Conservation (phyloP, 768 basidiomycete species). For the Lactifluus rugatus region DNA sequence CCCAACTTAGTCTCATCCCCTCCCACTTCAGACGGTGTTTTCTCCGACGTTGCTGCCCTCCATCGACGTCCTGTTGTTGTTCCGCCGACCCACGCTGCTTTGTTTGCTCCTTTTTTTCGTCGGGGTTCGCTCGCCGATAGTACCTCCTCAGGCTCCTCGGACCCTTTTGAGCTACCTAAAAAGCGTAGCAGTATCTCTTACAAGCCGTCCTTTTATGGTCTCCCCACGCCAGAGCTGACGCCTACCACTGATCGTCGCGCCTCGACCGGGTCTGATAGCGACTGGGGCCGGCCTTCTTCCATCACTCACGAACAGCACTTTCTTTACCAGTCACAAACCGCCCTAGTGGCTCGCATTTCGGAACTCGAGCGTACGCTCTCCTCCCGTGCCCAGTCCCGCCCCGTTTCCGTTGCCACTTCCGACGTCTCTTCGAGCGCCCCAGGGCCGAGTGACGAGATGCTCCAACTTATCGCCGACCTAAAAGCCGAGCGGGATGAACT, state of each 20-base stretch:
- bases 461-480: constrained; percentile 62
- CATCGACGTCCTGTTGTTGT: constrained; percentile 29
- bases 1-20: constrained; percentile 17
- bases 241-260: constrained; percentile 45
- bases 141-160: constrained; percentile 24
- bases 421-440: constrained; percentile 29
- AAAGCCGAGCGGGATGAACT: constrained; percentile 87
- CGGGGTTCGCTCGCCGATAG: constrained; percentile 26
- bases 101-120: constrained; percentile 29
- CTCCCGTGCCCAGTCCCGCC: constrained; percentile 31
- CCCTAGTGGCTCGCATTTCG: constrained; percentile 71
- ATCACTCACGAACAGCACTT: constrained; percentile 65
- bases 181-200: constrained; percentile 71
- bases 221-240: constrained; percentile 70
- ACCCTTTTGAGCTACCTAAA: constrained; percentile 28
- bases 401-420: constrained; percentile 41
- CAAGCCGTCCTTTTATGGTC: constrained; percentile 39
- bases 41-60: constrained; percentile 14
- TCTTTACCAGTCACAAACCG: constrained; percentile 75
- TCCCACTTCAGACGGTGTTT: not conserved
- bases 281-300: constrained; percentile 20
- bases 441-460: constrained; percentile 69
- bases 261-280: constrained; percentile 29
- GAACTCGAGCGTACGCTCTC: constrained; percentile 67
- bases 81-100: constrained; percentile 23